phyloP scores from a whole-genome alignment of 257 asterid genomes.

The Capsicum baccatum region DNA sequence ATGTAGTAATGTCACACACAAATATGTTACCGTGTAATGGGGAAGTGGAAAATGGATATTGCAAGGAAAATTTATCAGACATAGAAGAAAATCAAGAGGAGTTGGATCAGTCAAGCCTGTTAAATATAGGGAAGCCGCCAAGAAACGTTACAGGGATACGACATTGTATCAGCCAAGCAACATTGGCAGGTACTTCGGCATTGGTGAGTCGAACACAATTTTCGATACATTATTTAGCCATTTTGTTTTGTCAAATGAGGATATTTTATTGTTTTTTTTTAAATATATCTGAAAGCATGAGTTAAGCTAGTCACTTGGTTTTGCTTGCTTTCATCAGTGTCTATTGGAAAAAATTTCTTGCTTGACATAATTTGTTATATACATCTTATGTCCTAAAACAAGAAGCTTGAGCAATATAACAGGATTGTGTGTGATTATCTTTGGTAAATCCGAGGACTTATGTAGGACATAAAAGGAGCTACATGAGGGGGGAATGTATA shows the following conservation, averaged over 20 bases:
- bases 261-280: background rate
- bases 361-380: background rate
- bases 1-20: constrained; percentile 27
- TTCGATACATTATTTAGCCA: background rate
- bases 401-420: background rate
- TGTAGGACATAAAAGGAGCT: background rate
- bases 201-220: constrained; percentile 52
- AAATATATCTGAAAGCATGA: background rate
- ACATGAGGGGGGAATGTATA: background rate
- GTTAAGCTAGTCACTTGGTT: background rate
- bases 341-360: background rate
- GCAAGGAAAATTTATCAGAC: constrained; percentile 40
- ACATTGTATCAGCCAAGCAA: constrained; percentile 85
- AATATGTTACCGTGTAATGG: constrained; percentile 43
- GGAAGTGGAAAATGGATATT: constrained; percentile 51
- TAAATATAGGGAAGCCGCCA: constrained; percentile 69
- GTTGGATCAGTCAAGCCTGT: constrained; percentile 44
- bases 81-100: constrained; percentile 51
- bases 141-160: constrained; percentile 63
- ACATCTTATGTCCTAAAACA: constrained; percentile 4
- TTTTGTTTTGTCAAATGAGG: background rate
- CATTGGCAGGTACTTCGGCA: constrained; percentile 57
- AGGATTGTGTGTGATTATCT: background rate
- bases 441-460: background rate
- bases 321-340: background rate